These are phyloP conservation scores for Dacryopinax spathularia DNA, from an alignment of 768 basidiomycete genomes.

Conservation along the genomic window DNA sequence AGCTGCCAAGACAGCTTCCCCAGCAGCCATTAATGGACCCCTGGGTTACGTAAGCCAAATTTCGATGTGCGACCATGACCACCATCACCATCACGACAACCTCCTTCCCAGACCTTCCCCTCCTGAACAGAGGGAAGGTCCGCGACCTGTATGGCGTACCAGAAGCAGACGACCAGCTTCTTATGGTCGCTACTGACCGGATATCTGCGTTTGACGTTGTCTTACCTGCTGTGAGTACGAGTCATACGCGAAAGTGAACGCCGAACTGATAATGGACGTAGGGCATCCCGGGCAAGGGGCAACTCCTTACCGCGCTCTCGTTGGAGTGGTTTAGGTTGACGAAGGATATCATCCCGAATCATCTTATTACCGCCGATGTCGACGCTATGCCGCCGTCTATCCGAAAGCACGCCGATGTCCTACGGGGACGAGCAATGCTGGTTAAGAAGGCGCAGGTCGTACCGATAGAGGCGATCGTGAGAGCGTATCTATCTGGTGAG, in stretches of 20 bases:
- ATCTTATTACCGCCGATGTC: slow-evolving; percentile 65
- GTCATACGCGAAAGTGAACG: neutral
- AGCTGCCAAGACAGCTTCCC: neutral
- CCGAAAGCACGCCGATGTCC: slow-evolving; percentile 53
- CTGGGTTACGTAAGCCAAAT: neutral
- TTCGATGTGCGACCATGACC: neutral
- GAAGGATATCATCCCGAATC: slow-evolving; percentile 66
- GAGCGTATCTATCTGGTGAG: slow-evolving; percentile 91
- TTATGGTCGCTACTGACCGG: slow-evolving; percentile 90
- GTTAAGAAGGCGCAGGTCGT: slow-evolving; percentile 79
- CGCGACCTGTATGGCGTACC: slow-evolving; percentile 64
- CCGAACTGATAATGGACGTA: slow-evolving; percentile 21
- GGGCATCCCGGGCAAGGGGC: slow-evolving; percentile 93
- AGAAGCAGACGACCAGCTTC: slow-evolving; percentile 34
- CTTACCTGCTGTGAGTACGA: slow-evolving; percentile 64
- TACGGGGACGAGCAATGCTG: slow-evolving; percentile 79
- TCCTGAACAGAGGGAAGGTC: slow-evolving; percentile 87
- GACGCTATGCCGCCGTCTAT: slow-evolving; percentile 74
- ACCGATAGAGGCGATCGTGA: slow-evolving; percentile 86
- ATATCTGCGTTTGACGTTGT: slow-evolving; percentile 97
- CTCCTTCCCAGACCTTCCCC: slow-evolving; percentile 33
- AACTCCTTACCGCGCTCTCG: slow-evolving; percentile 76
- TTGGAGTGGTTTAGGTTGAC: slow-evolving; percentile 92
- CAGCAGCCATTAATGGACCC: neutral
- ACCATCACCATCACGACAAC: slow-evolving; percentile 16